A percentile compares a stretch with the other conserved stretches of the same genome.
Conservation (phyloP, 371 early-diverging fungal genomes). For the Mucor racemosus region DNA sequence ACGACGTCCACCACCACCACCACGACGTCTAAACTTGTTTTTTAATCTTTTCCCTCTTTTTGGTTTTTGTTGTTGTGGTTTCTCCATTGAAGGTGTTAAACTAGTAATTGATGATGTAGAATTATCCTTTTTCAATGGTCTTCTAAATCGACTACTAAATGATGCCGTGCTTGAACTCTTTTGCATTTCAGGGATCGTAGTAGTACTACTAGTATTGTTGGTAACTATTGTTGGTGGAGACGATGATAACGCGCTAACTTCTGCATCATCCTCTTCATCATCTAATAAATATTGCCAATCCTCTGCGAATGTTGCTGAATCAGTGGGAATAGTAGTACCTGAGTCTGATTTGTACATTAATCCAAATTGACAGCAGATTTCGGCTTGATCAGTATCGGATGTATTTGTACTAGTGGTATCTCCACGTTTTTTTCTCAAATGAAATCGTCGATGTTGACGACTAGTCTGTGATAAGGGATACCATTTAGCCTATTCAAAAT, state of each 20-base stretch:
- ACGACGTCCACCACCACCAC: background rate
- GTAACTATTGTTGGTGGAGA: background rate
- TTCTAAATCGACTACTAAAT: conserved; percentile 13
- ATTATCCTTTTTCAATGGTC: conserved; percentile 8
- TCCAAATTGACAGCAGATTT: conserved; percentile 25
- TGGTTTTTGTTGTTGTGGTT: background rate
- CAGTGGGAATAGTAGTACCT: conserved; percentile 6
- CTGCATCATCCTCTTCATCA: conserved; percentile 8
- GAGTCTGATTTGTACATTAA: conserved; percentile 14
- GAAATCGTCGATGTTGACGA: conserved; percentile 19
- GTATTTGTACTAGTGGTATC: conserved; percentile 6
- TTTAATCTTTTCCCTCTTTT: conserved; percentile 7
- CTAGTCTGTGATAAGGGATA: conserved; percentile 17
- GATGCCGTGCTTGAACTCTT: conserved; percentile 14
- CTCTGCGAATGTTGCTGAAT: conserved; percentile 11
- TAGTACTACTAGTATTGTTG: background rate
- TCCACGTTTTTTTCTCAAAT: conserved; percentile 22
- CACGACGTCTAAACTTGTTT: conserved; percentile 13
- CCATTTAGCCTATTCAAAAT: conserved; percentile 26
- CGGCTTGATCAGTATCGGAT: conserved; percentile 23
- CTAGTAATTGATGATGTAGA: conserved; percentile 16
- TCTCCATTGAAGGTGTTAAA: background rate
- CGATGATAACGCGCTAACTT: background rate
- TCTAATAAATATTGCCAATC: conserved; percentile 24
- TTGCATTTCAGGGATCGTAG: conserved; percentile 5